Evolutionary conservation across 169 alveolate genomes (phyloP).

Genomic region (Plasmodium relictum): DNA sequence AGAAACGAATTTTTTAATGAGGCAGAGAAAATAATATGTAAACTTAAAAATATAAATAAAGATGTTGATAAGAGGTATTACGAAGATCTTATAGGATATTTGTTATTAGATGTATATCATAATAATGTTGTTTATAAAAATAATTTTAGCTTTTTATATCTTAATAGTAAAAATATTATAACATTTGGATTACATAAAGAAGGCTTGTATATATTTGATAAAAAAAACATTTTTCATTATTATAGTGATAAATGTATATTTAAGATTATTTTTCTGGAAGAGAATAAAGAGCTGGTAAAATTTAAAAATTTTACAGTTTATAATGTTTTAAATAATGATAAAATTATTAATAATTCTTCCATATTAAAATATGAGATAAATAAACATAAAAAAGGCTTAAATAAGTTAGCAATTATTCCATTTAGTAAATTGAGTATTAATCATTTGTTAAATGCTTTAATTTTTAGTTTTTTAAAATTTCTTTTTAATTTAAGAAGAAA

Average conservation of each 20-base stretch:
- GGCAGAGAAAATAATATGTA: constrained; percentile 42
- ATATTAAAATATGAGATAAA: constrained; percentile 37
- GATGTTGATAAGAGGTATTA: constrained; percentile 23
- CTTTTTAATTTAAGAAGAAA: constrained; percentile 64
- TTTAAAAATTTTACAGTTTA: constrained; percentile 31
- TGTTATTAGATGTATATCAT: constrained; percentile 57
- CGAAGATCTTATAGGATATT: constrained; percentile 41
- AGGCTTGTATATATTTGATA: constrained; percentile 51
- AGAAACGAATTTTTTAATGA: constrained; percentile 40
- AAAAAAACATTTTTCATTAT: constrained; percentile 63
- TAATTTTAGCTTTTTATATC: constrained; percentile 13
- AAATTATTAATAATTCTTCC: constrained; percentile 21
- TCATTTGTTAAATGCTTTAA: constrained; percentile 40
- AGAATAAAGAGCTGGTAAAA: constrained; percentile 15
- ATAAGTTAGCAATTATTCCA: constrained; percentile 60
- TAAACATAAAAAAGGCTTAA: constrained; percentile 58
- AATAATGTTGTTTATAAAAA: constrained; percentile 51
- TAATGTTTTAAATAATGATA: constrained; percentile 62
- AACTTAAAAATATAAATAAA: constrained; percentile 28
- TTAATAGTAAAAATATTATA: constrained; percentile 58
- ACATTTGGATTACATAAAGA: constrained; percentile 39
- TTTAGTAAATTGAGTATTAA: constrained; percentile 64
- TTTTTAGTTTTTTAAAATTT: constrained; percentile 65
- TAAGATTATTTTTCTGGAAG: constrained; percentile 52
- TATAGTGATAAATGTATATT: constrained; percentile 62